A percentile compares a stretch with the other conserved stretches of the same genome.
These are phyloP conservation scores for Paramecium primaurelia DNA, from an alignment of 73 alveolate species.

Conservation along the genomic window DNA sequence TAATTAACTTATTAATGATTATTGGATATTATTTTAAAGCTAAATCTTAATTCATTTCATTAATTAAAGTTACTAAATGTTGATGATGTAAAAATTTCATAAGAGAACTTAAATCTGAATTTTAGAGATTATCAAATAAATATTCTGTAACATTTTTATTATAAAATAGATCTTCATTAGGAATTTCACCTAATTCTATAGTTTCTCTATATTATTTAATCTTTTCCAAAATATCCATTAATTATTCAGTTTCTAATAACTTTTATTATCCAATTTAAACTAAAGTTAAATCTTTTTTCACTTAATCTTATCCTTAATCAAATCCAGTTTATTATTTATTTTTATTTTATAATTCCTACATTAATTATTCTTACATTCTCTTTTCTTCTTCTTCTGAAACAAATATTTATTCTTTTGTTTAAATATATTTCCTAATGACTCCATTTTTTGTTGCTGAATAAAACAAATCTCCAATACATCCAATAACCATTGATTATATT, in stretches of 20 bases:
- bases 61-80: not conserved
- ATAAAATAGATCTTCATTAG: not conserved
- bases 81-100: constrained; percentile 27
- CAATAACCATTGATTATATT: constrained; percentile 84
- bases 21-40: not conserved
- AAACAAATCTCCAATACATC: constrained; percentile 88
- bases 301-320: not conserved
- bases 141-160: not conserved
- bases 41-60: constrained; percentile 23
- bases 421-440: constrained; percentile 84
- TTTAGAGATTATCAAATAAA: not conserved
- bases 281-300: not conserved
- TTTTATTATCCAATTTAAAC: not conserved
- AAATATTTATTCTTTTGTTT: constrained; percentile 88
- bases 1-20: not conserved
- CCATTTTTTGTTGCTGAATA: constrained; percentile 82
- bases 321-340: constrained; percentile 63
- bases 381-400: constrained; percentile 85
- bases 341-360: constrained; percentile 77
- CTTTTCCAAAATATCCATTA: constrained; percentile 15
- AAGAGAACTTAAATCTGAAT: not conserved
- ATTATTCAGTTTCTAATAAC: not conserved
- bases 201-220: not conserved
- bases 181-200: not conserved
- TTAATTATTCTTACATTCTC: constrained; percentile 80